These are phyloP conservation scores for Verticillium zaregamsianum DNA, from an alignment of 2,329 filamentous ascomycete species.

Conservation along the genomic window DNA sequence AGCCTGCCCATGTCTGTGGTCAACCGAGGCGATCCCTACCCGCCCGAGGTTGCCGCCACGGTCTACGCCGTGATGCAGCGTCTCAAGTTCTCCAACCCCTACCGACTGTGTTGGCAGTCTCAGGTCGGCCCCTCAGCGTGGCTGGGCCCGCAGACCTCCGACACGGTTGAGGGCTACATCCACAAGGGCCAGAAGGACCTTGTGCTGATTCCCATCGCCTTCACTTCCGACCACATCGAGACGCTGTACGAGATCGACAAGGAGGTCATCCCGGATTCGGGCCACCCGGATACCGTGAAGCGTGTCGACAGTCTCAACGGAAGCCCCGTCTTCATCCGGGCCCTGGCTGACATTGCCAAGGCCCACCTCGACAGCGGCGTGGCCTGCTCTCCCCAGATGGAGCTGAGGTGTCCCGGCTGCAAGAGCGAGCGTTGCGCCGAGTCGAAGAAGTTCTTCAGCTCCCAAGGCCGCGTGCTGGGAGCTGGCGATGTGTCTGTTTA, in stretches of 20 bases:
- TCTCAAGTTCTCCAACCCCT: constrained; percentile 82
- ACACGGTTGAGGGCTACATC: constrained; percentile 84
- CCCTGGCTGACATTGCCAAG: constrained; percentile 82
- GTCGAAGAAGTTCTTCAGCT: constrained; percentile 64
- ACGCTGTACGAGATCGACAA: constrained; percentile 91
- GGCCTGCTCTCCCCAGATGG: constrained; percentile 78
- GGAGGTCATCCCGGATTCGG: constrained; percentile 88
- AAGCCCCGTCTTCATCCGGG: constrained; percentile 83
- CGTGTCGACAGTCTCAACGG: constrained; percentile 90
- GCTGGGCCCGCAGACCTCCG: constrained; percentile 89
- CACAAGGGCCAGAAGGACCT: constrained; percentile 89
- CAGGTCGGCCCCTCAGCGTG: constrained; percentile 94
- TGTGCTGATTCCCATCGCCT: constrained; percentile 89
- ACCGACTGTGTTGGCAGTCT: constrained; percentile 95
- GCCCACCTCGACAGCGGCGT: constrained; percentile 67
- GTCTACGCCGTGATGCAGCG: constrained; percentile 96
- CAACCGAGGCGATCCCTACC: constrained; percentile 93
- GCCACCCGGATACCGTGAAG: constrained; percentile 75
- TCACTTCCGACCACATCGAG: constrained; percentile 98
- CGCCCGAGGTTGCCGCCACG: constrained; percentile 90
- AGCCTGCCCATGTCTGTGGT: constrained; percentile 96
- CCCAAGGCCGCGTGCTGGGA: background rate
- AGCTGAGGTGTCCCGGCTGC: constrained; percentile 86
- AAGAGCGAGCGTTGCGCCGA: constrained; percentile 83
- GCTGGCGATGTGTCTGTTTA: background rate